These are phyloP conservation scores for Paspalum vaginatum DNA, from an alignment of 176 grass and related monocot species.

Conservation along the genomic window DNA sequence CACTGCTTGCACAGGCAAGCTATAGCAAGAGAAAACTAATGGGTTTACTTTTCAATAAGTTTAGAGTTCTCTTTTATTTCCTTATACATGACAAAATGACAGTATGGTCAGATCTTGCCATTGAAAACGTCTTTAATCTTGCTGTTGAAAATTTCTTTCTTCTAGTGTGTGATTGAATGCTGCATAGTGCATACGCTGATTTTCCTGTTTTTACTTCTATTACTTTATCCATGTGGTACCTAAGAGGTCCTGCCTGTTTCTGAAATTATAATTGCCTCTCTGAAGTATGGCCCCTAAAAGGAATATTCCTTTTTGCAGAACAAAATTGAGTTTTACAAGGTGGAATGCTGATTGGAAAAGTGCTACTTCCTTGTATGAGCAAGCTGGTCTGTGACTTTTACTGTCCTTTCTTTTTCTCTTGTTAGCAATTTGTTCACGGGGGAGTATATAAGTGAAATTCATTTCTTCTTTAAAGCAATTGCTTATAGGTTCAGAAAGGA, in stretches of 20 bases:
- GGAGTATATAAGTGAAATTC: conserved; percentile 30
- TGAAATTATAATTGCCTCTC: not conserved
- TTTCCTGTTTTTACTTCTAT: conserved; percentile 4
- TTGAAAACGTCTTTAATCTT: no score
- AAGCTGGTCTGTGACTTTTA: conserved; percentile 69
- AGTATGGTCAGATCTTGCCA: not conserved
- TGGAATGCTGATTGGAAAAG: conserved; percentile 96
- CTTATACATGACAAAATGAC: not conserved
- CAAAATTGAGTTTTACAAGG: conserved; percentile 95
- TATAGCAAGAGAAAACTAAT: not conserved
- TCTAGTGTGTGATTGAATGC: not conserved
- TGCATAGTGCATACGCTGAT: not conserved
- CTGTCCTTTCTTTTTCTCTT: conserved; percentile 19
- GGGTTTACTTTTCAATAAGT: not conserved
- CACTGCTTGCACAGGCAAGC: not conserved
- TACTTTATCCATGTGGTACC: not conserved
- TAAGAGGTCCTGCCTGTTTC: not conserved
- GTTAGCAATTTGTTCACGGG: not conserved
- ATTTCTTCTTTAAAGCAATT: conserved; percentile 67
- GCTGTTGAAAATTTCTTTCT: not conserved
- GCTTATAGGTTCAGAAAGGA: conserved; percentile 87
- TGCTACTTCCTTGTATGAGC: conserved; percentile 90
- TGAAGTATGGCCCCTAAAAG: not conserved
- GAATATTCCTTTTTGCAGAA: conserved; percentile 53
- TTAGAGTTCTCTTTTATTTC: not conserved